Evolutionary conservation across 2,329 filamentous ascomycete species (phyloP).

Genomic region (Massarina eburnea): DNA sequence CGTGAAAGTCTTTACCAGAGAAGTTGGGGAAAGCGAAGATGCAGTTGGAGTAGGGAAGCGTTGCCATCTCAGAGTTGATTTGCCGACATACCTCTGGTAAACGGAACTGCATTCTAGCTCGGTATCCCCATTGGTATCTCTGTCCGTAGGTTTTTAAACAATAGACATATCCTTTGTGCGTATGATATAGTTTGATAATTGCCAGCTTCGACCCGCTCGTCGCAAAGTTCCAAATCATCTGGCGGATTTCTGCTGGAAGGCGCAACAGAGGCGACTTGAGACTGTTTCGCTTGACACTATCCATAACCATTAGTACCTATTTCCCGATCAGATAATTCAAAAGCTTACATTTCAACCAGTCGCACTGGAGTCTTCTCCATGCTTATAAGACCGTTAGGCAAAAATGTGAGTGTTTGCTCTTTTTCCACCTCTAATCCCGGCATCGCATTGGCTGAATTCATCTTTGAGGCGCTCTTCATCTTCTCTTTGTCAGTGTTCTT

Average conservation of each 20-base stretch:
- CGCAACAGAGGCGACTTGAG: constrained; percentile 12
- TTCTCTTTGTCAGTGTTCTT: too few relatives aligned
- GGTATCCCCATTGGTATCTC: neutral
- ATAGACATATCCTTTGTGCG: neutral
- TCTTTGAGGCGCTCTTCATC: neutral
- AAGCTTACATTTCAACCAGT: neutral
- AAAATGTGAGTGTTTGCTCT: neutral
- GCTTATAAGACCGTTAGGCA: neutral
- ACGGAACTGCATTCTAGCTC: constrained; percentile 4
- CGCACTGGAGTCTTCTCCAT: neutral
- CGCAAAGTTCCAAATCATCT: constrained; percentile 13
- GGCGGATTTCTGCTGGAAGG: constrained; percentile 10
- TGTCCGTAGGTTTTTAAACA: too few relatives aligned
- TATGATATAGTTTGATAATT: neutral
- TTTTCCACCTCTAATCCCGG: too few relatives aligned
- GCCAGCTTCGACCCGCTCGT: constrained; percentile 6
- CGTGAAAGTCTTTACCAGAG: too few relatives aligned
- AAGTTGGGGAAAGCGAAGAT: constrained; percentile 6
- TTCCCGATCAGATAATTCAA: neutral
- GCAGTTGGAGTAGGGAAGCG: constrained; percentile 8
- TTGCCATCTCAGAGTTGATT: constrained; percentile 15
- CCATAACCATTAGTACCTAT: neutral
- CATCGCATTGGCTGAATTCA: neutral
- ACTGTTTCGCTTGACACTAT: constrained; percentile 1
- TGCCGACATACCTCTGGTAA: constrained; percentile 13